These are phyloP conservation scores for Leersia perrieri DNA, from an alignment of 176 grass and related monocot genomes.

Conservation along the genomic window DNA sequence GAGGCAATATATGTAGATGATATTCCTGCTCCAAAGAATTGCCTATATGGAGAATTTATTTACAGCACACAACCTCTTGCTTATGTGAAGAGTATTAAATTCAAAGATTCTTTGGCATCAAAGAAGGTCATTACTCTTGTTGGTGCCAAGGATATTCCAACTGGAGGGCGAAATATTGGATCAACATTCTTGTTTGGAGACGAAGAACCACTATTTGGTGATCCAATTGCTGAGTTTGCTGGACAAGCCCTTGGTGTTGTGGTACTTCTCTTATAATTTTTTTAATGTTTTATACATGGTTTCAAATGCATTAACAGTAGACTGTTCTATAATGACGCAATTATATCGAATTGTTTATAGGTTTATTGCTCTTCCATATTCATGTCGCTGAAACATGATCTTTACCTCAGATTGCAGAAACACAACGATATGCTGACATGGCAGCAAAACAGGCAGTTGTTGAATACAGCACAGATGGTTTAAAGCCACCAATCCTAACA, in stretches of 20 bases:
- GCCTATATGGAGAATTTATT: conserved; percentile 76
- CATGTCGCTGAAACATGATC: neutral
- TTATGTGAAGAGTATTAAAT: conserved; percentile 57
- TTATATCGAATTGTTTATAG: neutral
- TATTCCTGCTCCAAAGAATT: conserved; percentile 66
- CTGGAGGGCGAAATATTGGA: conserved; percentile 70
- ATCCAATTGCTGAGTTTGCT: conserved; percentile 59
- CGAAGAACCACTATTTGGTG: conserved; percentile 73
- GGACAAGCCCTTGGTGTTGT: conserved; percentile 73
- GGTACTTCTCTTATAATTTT: conserved; percentile 41
- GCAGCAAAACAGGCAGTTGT: conserved; percentile 61
- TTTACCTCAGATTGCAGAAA: conserved; percentile 71
- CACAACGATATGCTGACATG: conserved; percentile 67
- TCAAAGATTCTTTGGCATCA: conserved; percentile 64
- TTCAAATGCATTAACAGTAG: neutral
- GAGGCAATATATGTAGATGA: conserved; percentile 92
- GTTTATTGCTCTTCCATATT: neutral
- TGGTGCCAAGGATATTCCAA: conserved; percentile 70
- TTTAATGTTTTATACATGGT: neutral
- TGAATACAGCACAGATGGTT: conserved; percentile 52
- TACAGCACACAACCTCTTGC: conserved; percentile 70
- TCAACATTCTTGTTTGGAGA: conserved; percentile 40
- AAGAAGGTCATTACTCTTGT: conserved; percentile 57
- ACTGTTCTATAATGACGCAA: neutral
- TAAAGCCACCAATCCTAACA: conserved; percentile 59